Evolutionary conservation across 179 eudicot genomes (phyloP), one percentile per base, ranked within the genome.

Genomic region (Kewa caespitosa): DNA sequence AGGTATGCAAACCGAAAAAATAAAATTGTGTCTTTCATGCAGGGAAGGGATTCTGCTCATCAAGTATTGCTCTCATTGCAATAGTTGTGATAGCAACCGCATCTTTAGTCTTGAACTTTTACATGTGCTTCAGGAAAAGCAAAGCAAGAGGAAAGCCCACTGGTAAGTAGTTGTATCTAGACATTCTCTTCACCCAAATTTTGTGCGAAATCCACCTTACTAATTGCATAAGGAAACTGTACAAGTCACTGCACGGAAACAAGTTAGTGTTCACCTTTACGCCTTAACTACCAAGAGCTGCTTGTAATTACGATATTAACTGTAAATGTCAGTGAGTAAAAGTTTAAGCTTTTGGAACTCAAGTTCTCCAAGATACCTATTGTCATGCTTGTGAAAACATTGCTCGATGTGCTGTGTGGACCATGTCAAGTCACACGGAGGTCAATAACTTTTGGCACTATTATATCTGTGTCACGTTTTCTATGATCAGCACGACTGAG

Each of bases 101-200:
- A 72, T 76, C 74, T 20, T 46, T 81, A 12, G 52, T 73, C 60
- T 48, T 33, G 38, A 77, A 67, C 42, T 2, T 81, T 14, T 77
- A n/a, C 73, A 20, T 72, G 65, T 72, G 31, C 74, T 68, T 73
- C 2, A 57, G 74, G 73, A 81, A 46, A 59, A 55, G 30, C 1
- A 76, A 67, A 13, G 77, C 63, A 3, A 76, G 69, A 28, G 83
- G 60, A n/a, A 81, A 76, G 55, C 83, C 83, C 17, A 66, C 73
- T 27, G 83, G 83, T 81, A 81, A 66, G 18, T 34, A 50, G 57
- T 17, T 8, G 57, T 50, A 18, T 50, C 57, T 50, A 17, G 57
- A 1, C 20, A 55, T 55, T 55, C 61, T 6, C 59, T 52, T 52
- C n/a, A 20, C 27, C 27, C 59, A 52, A 23, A 23, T 46, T 13